Base-by-base conservation (phyloP, 192 early-diverging fungal species). In the Diversispora eburnea region DNA sequence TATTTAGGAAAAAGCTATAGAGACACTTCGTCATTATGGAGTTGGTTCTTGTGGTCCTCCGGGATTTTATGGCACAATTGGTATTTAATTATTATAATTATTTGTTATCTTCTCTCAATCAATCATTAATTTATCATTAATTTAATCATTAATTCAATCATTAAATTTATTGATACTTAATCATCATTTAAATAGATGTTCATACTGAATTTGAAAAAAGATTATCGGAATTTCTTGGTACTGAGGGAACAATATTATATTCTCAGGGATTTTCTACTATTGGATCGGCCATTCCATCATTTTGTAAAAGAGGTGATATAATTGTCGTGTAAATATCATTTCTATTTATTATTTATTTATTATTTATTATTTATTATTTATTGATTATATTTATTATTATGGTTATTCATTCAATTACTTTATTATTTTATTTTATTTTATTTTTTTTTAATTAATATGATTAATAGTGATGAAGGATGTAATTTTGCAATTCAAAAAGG, bases 21-120 rank as follows among this genome's bases (percentile, higher is more conserved):
- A 85, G 33, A 92, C 92, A 3, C 88, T 98, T 49, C 87, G 88
- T 78, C 92, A 92, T 76, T 97, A 98, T 78, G 97, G 97, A 54
- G 94, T 98, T 47, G 97, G 97, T 17, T 90, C 94, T 9, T 98
- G 97, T 78, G 95, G 95, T 6, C 95, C 95, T 8, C 93, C 93
- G 2, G 96, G 95, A 17, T 97, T 98, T 77, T 98, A 97, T 75
- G 95, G 95, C 59, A 96, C 95, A 3, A 82, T 82, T 25, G 80
- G 61, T 63, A 43, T n/a, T 46, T 63, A n/a, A 39, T 61, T 13
- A 8, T 42, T 33, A 25, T 25, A 33, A 33, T 61, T 33, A 25
- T 39, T 60, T 3, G n/a, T 9, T 33, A 60, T 33, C 25, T 6
- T 60, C 1, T 43, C 43, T 4, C 42, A 7, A 15, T 3, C 20